Conservation (phyloP, 2,329 filamentous ascomycete genomes). For the Scedosporium minutisporum region DNA sequence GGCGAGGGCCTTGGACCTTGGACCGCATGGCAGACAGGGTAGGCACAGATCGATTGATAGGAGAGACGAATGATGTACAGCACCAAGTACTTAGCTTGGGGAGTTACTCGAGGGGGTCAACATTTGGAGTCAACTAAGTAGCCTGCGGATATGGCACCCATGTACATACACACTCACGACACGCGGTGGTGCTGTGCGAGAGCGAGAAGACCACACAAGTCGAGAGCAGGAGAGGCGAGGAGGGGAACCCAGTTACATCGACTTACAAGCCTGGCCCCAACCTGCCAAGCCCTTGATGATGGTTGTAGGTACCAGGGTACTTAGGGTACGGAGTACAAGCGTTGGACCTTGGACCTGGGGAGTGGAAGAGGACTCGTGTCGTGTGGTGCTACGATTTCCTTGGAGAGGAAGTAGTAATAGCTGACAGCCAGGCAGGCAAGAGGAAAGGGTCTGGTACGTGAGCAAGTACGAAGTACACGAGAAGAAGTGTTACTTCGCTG, state of each 20-base stretch:
- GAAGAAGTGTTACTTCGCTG: not conserved
- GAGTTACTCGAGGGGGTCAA: not conserved
- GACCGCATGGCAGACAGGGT: conserved; percentile 4
- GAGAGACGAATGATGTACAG: not conserved
- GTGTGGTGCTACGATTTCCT: too few species aligned
- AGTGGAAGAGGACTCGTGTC: too few species aligned
- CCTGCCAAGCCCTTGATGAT: not conserved
- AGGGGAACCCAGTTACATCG: not conserved
- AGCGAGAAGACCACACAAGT: not conserved
- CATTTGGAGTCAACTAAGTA: not conserved
- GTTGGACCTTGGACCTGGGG: too few species aligned
- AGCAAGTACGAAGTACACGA: not conserved
- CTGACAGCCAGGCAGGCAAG: not conserved
- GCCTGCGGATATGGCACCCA: not conserved
- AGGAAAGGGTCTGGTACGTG: not conserved
- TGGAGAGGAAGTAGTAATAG: not conserved
- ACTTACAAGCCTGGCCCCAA: not conserved
- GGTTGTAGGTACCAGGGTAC: not conserved
- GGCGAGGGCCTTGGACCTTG: not conserved
- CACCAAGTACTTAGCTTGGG: not conserved
- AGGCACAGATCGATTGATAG: not conserved
- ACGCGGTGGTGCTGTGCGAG: not conserved
- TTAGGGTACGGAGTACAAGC: not conserved
- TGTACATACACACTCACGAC: not conserved
- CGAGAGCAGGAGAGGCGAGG: not conserved